Conservation (phyloP, 805 yeast genomes). For the Candida ascalaphidarum region DNA sequence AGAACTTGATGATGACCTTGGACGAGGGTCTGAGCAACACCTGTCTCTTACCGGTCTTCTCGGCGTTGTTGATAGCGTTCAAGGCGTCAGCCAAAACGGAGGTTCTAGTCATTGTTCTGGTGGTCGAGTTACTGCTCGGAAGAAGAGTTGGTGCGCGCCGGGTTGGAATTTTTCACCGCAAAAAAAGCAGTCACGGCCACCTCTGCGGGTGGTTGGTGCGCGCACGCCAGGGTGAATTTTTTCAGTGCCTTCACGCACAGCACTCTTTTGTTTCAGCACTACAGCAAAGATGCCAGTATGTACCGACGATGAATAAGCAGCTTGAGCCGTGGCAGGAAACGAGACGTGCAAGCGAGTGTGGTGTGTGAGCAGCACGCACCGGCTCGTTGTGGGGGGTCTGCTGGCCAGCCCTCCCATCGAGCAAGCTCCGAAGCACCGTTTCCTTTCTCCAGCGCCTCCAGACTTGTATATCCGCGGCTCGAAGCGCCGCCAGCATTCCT, state of each 20-base stretch:
- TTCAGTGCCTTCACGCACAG: no score
- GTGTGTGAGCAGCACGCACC: no score
- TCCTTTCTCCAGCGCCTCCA: neutral
- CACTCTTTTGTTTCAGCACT: no score
- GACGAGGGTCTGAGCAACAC: conserved; percentile 97
- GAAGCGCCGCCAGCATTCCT: neutral
- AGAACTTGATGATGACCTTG: conserved; percentile 95
- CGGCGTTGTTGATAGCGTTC: conserved; percentile 97
- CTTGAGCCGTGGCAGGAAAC: neutral
- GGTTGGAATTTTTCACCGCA: neutral
- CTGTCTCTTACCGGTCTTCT: conserved; percentile 98
- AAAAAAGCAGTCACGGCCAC: neutral
- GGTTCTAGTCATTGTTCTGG: conserved; percentile 76
- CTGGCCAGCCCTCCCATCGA: neutral
- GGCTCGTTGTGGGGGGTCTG: neutral
- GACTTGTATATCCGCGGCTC: neutral
- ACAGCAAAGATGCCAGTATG: conserved; percentile 36
- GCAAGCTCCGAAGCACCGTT: neutral
- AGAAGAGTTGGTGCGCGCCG: no score
- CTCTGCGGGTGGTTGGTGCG: neutral
- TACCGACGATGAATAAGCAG: conserved; percentile 7
- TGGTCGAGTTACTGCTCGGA: no score
- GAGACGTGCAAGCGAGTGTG: conserved; percentile 1
- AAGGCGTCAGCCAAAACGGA: conserved; percentile 98
- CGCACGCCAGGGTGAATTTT: no score